These are phyloP conservation scores for Exserohilum turcica DNA, from an alignment of 2,329 filamentous ascomycete species.

Conservation along the genomic window DNA sequence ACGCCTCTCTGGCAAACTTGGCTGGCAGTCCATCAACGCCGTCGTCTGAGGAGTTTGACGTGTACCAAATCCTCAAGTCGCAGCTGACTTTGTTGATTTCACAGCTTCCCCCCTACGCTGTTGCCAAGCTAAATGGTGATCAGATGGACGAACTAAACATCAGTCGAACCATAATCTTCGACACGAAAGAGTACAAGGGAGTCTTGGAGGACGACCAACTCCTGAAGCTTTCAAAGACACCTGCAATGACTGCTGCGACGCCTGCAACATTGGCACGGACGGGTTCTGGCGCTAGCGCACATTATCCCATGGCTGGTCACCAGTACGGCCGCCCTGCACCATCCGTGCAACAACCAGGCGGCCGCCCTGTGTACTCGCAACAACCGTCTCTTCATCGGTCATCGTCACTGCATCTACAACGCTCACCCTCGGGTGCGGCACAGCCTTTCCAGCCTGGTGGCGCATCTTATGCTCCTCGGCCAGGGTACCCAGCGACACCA, in stretches of 20 bases:
- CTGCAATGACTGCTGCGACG: slow-evolving; percentile 38
- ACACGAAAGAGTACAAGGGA: slow-evolving; percentile 74
- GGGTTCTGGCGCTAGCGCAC: slow-evolving; percentile 33
- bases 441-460: slow-evolving; percentile 39
- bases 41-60: slow-evolving; percentile 61
- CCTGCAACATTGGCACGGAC: slow-evolving; percentile 36
- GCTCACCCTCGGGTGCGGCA: slow-evolving; percentile 37
- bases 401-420: slow-evolving; percentile 45
- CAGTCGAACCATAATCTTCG: slow-evolving; percentile 76
- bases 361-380: slow-evolving; percentile 43
- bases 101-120: slow-evolving; percentile 79
- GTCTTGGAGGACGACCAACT: slow-evolving; percentile 82
- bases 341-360: slow-evolving; percentile 29
- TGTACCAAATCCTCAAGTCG: slow-evolving; percentile 75
- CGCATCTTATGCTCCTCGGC: slow-evolving; percentile 35
- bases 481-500: slow-evolving; percentile 35
- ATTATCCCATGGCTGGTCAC: slow-evolving; percentile 33
- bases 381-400: slow-evolving; percentile 43
- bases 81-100: slow-evolving; percentile 76
- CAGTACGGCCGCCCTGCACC: slow-evolving; percentile 43
- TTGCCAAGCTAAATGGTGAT: slow-evolving; percentile 84
- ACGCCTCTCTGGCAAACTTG: slow-evolving; percentile 62
- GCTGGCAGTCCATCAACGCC: slow-evolving; percentile 68
- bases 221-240: slow-evolving; percentile 51
- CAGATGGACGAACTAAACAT: slow-evolving; percentile 83